Percentiles rank a stretch among this genome's conserved stretches.
Conservation (phyloP, 768 basidiomycete species). For the Nevesoporus exiguus region DNA sequence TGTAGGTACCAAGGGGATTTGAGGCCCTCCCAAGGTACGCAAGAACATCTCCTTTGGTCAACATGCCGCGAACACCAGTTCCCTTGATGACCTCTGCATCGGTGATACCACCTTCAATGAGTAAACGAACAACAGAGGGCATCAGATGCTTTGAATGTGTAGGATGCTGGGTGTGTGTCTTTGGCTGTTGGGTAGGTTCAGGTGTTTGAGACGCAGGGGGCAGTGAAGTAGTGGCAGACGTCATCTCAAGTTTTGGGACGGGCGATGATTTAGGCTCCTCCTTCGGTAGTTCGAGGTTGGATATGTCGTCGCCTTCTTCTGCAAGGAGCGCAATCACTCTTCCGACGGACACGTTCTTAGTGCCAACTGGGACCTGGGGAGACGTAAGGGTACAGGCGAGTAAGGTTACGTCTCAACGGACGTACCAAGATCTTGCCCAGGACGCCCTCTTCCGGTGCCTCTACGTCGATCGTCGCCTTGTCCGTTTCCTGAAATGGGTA, state of each 20-base stretch:
- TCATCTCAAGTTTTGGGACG: conserved; percentile 20
- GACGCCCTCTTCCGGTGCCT: conserved; percentile 95
- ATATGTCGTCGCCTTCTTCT: conserved; percentile 94
- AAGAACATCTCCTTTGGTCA: conserved; percentile 95
- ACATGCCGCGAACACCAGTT: conserved; percentile 87
- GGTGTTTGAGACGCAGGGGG: conserved; percentile 18
- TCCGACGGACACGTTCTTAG: conserved; percentile 84
- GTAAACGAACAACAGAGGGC: conserved; percentile 84
- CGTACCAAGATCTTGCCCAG: conserved; percentile 90
- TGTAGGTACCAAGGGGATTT: conserved; percentile 71
- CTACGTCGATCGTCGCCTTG: conserved; percentile 97
- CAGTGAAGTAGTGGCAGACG: conserved; percentile 19
- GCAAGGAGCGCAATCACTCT: conserved; percentile 88
- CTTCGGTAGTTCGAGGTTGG: conserved; percentile 67
- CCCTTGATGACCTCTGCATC: conserved; percentile 72
- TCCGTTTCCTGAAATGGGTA: conserved; percentile 69
- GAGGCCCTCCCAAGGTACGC: conserved; percentile 82
- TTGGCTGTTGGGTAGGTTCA: conserved; percentile 22
- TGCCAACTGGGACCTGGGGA: conserved; percentile 64
- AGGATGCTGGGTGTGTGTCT: conserved; percentile 36
- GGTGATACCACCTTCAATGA: conserved; percentile 53
- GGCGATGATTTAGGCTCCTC: conserved; percentile 28
- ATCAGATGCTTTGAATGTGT: conserved; percentile 72
- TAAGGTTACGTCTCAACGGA: background rate
- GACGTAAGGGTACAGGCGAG: background rate